phyloP scores from a whole-genome alignment of 2,329 filamentous ascomycete genomes.

The Stemphylium beticola region DNA sequence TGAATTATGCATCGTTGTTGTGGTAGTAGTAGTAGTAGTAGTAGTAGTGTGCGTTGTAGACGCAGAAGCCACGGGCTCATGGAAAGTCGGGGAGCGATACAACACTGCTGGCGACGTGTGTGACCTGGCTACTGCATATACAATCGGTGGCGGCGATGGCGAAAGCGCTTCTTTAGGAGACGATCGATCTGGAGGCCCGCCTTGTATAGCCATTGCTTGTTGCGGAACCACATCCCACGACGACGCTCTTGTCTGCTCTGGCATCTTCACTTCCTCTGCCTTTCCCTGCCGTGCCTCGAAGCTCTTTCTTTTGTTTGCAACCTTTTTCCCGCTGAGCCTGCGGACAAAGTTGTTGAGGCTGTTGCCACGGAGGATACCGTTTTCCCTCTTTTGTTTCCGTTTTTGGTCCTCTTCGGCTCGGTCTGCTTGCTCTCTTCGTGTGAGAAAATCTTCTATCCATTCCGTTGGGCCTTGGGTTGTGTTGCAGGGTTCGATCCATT shows the following conservation, averaged over 20 bases:
- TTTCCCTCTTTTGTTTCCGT: slow-evolving; percentile 4
- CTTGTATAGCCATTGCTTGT: background rate
- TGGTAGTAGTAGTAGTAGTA: too few relatives aligned
- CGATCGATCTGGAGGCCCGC: background rate
- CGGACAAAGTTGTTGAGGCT: slow-evolving; percentile 5
- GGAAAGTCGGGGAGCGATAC: too few relatives aligned
- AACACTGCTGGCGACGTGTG: too few relatives aligned
- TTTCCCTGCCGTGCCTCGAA: slow-evolving; percentile 1
- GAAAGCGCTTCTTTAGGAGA: background rate
- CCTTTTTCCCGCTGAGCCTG: slow-evolving; percentile 2
- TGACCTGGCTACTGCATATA: too few relatives aligned
- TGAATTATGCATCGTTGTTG: too few relatives aligned
- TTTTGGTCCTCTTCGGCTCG: slow-evolving; percentile 1
- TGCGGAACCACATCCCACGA: background rate
- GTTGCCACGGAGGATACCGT: slow-evolving; percentile 4
- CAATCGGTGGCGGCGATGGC: background rate
- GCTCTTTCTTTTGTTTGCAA: background rate
- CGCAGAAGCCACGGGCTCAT: too few relatives aligned
- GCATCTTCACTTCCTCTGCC: background rate
- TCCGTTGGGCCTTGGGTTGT: background rate
- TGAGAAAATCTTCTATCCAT: slow-evolving; percentile 18
- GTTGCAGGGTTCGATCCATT: slow-evolving; percentile 10
- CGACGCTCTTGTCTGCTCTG: background rate
- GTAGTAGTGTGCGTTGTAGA: too few relatives aligned
- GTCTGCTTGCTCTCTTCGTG: slow-evolving; percentile 9